Percentiles rank a stretch among this genome's conserved stretches.
Conservation (phyloP, 179 eudicot species). For the Camellia oleifera region DNA sequence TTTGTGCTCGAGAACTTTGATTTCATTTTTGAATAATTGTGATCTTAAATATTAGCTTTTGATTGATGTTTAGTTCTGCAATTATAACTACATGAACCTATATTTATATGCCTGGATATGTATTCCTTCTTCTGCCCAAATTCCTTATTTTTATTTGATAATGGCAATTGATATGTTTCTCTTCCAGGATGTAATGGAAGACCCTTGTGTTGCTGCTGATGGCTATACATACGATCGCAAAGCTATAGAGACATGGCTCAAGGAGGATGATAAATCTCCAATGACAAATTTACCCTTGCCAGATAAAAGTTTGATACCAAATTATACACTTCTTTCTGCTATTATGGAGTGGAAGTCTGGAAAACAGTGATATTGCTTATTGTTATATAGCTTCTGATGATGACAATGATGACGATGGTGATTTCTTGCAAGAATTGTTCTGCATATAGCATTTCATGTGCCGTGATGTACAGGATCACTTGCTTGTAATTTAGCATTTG, state of each 20-base stretch:
- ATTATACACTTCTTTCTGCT: conserved; percentile 64
- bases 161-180: neutral
- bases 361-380: conserved; percentile 8
- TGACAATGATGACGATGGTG: too few relatives aligned
- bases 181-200: conserved; percentile 78
- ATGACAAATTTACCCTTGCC: conserved; percentile 58
- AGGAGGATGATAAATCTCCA: conserved; percentile 58
- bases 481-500: neutral
- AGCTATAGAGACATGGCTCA: conserved; percentile 60
- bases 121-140: neutral
- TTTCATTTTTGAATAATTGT: neutral
- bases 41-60: neutral
- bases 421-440: neutral
- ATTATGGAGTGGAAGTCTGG: conserved; percentile 67
- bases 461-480: neutral
- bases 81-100: neutral
- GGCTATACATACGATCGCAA: conserved; percentile 63
- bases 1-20: neutral
- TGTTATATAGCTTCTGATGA: neutral
- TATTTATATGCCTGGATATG: neutral
- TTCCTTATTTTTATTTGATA: neutral
- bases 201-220: conserved; percentile 88
- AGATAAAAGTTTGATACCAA: conserved; percentile 53
- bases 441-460: conserved; percentile 6
- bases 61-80: neutral